Conservation (phyloP, 805 yeast species). For the Tetrapisispora pingtungensis region DNA sequence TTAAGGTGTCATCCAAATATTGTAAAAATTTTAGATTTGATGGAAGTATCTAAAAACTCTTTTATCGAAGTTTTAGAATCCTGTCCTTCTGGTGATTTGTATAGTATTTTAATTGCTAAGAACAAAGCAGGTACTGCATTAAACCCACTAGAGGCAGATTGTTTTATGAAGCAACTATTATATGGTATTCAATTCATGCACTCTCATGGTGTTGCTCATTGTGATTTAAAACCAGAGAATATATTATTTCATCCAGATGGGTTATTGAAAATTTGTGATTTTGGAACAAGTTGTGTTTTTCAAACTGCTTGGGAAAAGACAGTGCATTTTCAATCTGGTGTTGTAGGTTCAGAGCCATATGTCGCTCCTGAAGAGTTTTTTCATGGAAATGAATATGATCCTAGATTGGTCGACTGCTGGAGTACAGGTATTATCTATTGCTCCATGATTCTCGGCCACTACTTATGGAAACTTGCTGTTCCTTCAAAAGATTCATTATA, state of each 20-base stretch:
- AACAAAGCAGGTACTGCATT: conserved; percentile 41
- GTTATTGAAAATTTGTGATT: conserved; percentile 63
- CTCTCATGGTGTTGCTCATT: conserved; percentile 85
- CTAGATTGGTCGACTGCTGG: conserved; percentile 81
- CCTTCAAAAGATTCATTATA: conserved; percentile 41
- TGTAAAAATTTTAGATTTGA: conserved; percentile 67
- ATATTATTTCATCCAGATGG: conserved; percentile 60
- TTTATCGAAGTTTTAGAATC: conserved; percentile 90
- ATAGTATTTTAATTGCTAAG: conserved; percentile 41
- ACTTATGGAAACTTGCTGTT: conserved; percentile 75
- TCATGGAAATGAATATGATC: conserved; percentile 50
- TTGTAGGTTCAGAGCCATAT: conserved; percentile 83
- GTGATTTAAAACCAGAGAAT: conserved; percentile 87
- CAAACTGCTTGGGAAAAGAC: conserved; percentile 82
- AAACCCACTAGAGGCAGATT: conserved; percentile 66
- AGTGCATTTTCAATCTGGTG: conserved; percentile 56
- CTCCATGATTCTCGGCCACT: conserved; percentile 80
- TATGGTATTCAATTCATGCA: conserved; percentile 81
- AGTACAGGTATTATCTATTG: conserved; percentile 70
- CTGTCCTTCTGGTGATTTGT: conserved; percentile 77
- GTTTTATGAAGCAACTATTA: conserved; percentile 78
- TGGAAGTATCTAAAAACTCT: conserved; percentile 54
- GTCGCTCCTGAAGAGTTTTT: conserved; percentile 84
- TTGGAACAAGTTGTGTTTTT: conserved; percentile 87
- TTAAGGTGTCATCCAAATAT: conserved; percentile 41